Percentiles rank a stretch among this genome's conserved stretches.
Conservation (phyloP, 140 eudicot genomes). For the Oenanthe javanica region DNA sequence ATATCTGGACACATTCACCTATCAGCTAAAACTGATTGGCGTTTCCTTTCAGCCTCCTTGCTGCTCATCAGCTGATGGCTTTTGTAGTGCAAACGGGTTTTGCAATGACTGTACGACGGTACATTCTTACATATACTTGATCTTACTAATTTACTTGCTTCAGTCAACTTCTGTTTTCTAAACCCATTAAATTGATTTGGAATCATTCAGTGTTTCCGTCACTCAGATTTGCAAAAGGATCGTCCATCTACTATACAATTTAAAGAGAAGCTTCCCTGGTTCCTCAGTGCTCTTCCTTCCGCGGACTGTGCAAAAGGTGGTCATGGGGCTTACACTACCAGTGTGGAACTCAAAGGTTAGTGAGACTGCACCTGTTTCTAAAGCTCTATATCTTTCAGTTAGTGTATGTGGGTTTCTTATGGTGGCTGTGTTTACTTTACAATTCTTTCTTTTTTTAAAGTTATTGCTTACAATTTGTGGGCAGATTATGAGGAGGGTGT, state of each 20-base stretch:
- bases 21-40: slow-evolving; percentile 10
- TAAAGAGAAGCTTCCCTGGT: slow-evolving; percentile 95
- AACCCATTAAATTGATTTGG: slow-evolving; percentile 15
- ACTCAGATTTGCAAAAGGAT: slow-evolving; percentile 70
- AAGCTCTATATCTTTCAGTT: background rate
- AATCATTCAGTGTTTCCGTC: slow-evolving; percentile 78
- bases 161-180: slow-evolving; percentile 11
- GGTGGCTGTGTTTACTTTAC: background rate
- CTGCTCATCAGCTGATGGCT: slow-evolving; percentile 54
- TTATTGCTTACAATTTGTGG: slow-evolving; percentile 6
- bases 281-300: slow-evolving; percentile 80
- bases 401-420: background rate
- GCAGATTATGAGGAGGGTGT: slow-evolving; percentile 82
- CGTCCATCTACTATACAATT: slow-evolving; percentile 94
- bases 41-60: slow-evolving; percentile 88
- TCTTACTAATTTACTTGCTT: background rate
- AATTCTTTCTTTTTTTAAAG: background rate
- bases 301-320: slow-evolving; percentile 99
- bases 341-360: slow-evolving; percentile 69
- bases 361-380: background rate
- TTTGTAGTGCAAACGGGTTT: slow-evolving; percentile 47
- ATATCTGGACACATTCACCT: background rate
- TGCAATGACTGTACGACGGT: slow-evolving; percentile 99
- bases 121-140: slow-evolving; percentile 17
- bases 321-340: slow-evolving; percentile 88